These are phyloP conservation scores for Pugionium cornutum DNA, from an alignment of 345 rosid genomes.

Conservation along the genomic window DNA sequence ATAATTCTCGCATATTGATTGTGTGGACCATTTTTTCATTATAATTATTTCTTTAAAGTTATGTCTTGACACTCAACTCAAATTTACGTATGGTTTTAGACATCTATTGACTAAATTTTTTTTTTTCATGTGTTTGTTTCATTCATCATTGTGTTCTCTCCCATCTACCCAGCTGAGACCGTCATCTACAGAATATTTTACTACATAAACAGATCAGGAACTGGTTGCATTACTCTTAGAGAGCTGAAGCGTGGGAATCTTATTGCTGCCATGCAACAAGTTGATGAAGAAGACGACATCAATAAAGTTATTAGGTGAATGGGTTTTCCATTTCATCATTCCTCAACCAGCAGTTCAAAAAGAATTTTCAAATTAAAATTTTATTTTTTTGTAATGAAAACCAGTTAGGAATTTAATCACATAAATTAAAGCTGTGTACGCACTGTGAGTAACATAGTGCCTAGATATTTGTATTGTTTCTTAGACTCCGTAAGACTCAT, in stretches of 20 bases:
- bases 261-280: conserved; percentile 80
- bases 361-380: neutral
- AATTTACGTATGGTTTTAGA: too few species aligned
- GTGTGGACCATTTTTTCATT: neutral
- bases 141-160: conserved; percentile 35
- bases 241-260: conserved; percentile 90
- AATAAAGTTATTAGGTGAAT: conserved; percentile 82
- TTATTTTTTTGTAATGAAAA: neutral
- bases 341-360: neutral
- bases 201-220: conserved; percentile 77
- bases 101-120: conserved; percentile 28
- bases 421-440: neutral
- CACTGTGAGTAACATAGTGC: conserved; percentile 4
- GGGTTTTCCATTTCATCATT: conserved; percentile 11
- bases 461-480: conserved; percentile 6
- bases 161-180: conserved; percentile 76
- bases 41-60: neutral
- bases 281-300: conserved; percentile 90
- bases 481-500: neutral
- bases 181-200: conserved; percentile 95
- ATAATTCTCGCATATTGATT: neutral
- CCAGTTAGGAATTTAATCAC: neutral
- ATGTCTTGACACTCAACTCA: too few species aligned
- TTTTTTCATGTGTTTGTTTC: conserved; percentile 24
- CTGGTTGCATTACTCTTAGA: conserved; percentile 82